Base-by-base conservation (phyloP, 1,284 basidiomycete genomes). In the Sanguinoderma infundibulare region DNA sequence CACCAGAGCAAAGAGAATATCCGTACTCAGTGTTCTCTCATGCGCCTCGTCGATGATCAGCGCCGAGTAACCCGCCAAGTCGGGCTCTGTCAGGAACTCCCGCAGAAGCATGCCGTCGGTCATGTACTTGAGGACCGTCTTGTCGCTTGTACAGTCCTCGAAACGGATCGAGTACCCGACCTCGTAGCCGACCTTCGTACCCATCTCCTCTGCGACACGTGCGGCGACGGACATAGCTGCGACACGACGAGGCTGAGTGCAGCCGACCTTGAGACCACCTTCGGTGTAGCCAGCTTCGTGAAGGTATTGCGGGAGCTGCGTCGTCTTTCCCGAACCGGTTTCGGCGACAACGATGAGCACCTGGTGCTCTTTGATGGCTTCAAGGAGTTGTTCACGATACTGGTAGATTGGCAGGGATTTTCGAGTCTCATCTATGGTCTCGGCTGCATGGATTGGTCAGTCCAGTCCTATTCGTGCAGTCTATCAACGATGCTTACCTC, bases 191-290 rank as follows among this genome's bases (percentile, higher is more conserved):
- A 99, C 88, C 72, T 98, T 92, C 5, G 90, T 92, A 5, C 96
- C 98, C 90, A 99, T 95, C 78, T 99, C 98, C 66, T 99, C 98
- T 0, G 97, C 97, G 3, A 99, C 98, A 79, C 98, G 96, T 5
- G 96, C 95, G 1, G 98, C 98, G 53, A 99, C 98, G 49, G 94
- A 97, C 98, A 99, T 99, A 34, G 98, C 98, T 3, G 98, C 98
- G 14, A 99, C 98, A 67, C 98, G 94, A 72, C 98, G 92, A 36
- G 98, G 98, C 76, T 99, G 98, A 0, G 98, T 99, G 73, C 98
- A 99, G 0, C 96, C 98, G 36, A 99, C 85, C 75, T 96, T 98
- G 75, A 87, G 80, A 7, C 97, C 96, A 67, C 87, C 85, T 22
- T 88, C 85, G 4, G 95, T 97, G 77, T 94, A 99, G 1, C 98